Base-by-base conservation (phyloP, 1,139 yeast species). In the Kazachstania sp. region DNA sequence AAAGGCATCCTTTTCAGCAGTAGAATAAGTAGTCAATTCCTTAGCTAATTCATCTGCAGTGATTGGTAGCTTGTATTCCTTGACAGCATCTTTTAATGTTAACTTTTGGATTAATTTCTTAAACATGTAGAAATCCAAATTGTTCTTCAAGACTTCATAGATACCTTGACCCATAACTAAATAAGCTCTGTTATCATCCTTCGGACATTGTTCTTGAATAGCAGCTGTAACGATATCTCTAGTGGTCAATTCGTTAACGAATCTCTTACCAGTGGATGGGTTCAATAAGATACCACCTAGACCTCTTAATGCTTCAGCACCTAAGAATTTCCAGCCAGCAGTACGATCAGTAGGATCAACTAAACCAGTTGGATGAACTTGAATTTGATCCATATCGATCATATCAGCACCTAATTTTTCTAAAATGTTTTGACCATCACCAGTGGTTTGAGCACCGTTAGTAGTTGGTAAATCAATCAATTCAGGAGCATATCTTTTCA, bases 341-440 rank as follows among this genome's bases (percentile, higher is more conserved):
- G 60, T 58, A 18, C 70, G 72, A 54, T 81, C 85, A 47, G 74
- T 71, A 43, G 81, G 81, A 55, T 82, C 85, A 51, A 85, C 75
- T 56, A 85, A 74, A 0, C 95, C 95, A 8, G 94, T 83, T 23
- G 95, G 95, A 56, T 83, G 90, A 15, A 85, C 83, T 65, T 85
- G 95, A 37, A 84, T 79, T 63, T 83, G 81, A 43, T 83, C 86
- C 78, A 84, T 73, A 61, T 83, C 88, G 40, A 83, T 76, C 39
- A 83, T 76, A 36, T 74, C 68, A 11, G 86, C 94, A 29, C 83
- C 77, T 20, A 70, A 52, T 46, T 73, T 74, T 63, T 77, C 72
- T 51, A 82, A 69, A 48, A 85, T 71, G 48, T 75, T 72, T 54
- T 81, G 86, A 1, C 90, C 88, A 61, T 84, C 92, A 16, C 92